Percentiles rank a stretch among this genome's conserved stretches.
phyloP scores from a whole-genome alignment of 2,329 filamentous ascomycete species.

The Rasamsonia emersonii region DNA sequence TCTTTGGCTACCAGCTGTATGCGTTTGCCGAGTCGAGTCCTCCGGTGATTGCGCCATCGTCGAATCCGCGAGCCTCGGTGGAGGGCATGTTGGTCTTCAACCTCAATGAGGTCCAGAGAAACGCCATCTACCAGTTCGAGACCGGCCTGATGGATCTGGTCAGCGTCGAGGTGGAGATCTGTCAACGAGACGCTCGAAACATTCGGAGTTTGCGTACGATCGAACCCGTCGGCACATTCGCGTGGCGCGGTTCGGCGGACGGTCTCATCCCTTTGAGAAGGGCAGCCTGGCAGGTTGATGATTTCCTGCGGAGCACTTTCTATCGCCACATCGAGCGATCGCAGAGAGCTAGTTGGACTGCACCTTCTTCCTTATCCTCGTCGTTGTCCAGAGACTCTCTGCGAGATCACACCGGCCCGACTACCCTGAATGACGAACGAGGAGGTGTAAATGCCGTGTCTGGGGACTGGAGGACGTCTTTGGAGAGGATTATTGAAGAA shows the following conservation, averaged over 20 bases:
- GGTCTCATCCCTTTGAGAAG: conserved; percentile 6
- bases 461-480: neutral
- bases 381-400: neutral
- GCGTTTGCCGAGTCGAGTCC: conserved; percentile 10
- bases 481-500: neutral
- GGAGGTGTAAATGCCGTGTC: neutral
- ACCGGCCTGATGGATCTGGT: conserved; percentile 12
- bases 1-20: conserved; percentile 19
- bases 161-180: conserved; percentile 16
- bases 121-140: conserved; percentile 18
- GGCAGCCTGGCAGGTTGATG: conserved; percentile 12
- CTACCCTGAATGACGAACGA: neutral
- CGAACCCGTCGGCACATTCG: conserved; percentile 18
- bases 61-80: conserved; percentile 11
- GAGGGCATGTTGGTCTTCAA: conserved; percentile 22
- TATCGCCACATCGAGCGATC: conserved; percentile 12
- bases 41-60: conserved; percentile 17
- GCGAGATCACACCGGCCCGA: neutral
- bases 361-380: neutral
- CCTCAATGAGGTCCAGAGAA: conserved; percentile 16
- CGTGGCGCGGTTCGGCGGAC: conserved; percentile 12
- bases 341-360: conserved; percentile 4
- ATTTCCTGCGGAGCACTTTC: conserved; percentile 10
- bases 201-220: conserved; percentile 10
- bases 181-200: conserved; percentile 10